A percentile compares a stretch with the other conserved stretches of the same genome.
Evolutionary conservation across 2,329 filamentous ascomycete genomes (phyloP).

Genomic region (Cladosporium sp.): DNA sequence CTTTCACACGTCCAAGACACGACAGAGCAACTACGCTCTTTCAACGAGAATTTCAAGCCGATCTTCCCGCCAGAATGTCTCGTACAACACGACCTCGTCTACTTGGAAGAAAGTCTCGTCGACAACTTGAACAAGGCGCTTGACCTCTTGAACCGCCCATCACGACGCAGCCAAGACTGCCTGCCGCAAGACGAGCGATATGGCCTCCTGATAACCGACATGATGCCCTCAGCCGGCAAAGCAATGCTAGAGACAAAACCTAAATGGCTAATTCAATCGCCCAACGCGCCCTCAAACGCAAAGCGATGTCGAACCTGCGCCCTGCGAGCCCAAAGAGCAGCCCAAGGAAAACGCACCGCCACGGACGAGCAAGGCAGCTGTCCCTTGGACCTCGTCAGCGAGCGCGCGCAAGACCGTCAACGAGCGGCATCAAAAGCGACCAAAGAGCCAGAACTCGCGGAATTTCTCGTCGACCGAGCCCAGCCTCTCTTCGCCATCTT

Average conservation of each 20-base stretch:
- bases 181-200: slow-evolving; percentile 24
- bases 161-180: slow-evolving; percentile 22
- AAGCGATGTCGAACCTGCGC: slow-evolving; percentile 45
- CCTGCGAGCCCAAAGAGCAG: slow-evolving; percentile 33
- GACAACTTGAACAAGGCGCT: slow-evolving; percentile 23
- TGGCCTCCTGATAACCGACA: slow-evolving; percentile 33
- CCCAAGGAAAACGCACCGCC: slow-evolving; percentile 21
- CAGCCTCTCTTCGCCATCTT: slow-evolving; percentile 35
- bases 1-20: slow-evolving; percentile 26
- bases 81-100: slow-evolving; percentile 27
- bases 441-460: slow-evolving; percentile 19
- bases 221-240: slow-evolving; percentile 27
- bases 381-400: slow-evolving; percentile 37
- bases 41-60: slow-evolving; percentile 23
- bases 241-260: slow-evolving; percentile 40
- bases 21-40: slow-evolving; percentile 23
- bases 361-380: slow-evolving; percentile 33
- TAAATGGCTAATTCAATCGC: slow-evolving; percentile 46
- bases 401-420: slow-evolving; percentile 20
- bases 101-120: slow-evolving; percentile 20
- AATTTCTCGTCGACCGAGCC: slow-evolving; percentile 29
- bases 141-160: slow-evolving; percentile 18
- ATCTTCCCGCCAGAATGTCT: slow-evolving; percentile 29
- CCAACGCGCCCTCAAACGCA: slow-evolving; percentile 37
- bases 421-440: slow-evolving; percentile 23